Percentiles rank a stretch among this genome's conserved stretches.
Evolutionary conservation across 306 rosid species (phyloP).

Genomic region (Dicorynia guianensis): DNA sequence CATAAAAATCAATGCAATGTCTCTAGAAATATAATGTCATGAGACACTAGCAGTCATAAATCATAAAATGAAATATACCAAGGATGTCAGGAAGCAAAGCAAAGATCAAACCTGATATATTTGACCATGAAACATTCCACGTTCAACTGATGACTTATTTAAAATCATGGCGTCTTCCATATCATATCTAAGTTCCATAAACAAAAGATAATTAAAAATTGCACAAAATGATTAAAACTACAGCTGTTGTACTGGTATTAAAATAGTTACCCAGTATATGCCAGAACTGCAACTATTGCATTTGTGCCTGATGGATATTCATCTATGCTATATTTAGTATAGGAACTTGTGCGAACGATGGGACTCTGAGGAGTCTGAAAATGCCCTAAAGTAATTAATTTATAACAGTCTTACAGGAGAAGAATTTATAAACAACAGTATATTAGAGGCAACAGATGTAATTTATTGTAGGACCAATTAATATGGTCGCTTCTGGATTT

Average conservation of each 20-base stretch:
- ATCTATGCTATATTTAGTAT: slow-evolving; percentile 69
- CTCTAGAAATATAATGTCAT: background rate
- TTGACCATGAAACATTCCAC: slow-evolving; percentile 96
- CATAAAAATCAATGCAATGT: slow-evolving; percentile 20
- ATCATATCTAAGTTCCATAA: slow-evolving; percentile 71
- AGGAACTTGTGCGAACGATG: slow-evolving; percentile 83
- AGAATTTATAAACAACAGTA: slow-evolving; percentile 22
- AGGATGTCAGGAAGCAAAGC: background rate
- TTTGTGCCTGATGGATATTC: slow-evolving; percentile 94
- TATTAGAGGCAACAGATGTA: slow-evolving; percentile 8
- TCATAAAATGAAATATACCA: no score
- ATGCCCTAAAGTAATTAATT: slow-evolving; percentile 43
- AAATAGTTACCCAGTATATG: slow-evolving; percentile 89
- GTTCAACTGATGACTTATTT: slow-evolving; percentile 94
- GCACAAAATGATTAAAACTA: slow-evolving; percentile 28
- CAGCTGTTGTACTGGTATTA: slow-evolving; percentile 18
- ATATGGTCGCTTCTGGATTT: background rate
- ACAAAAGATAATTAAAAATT: slow-evolving; percentile 26
- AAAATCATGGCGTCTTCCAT: slow-evolving; percentile 99
- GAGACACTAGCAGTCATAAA: background rate
- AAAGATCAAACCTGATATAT: slow-evolving; percentile 79
- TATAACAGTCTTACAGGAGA: background rate
- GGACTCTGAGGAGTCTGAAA: slow-evolving; percentile 93
- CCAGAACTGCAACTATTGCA: slow-evolving; percentile 94
- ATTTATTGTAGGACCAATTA: slow-evolving; percentile 28